Conservation (phyloP, 2,329 filamentous ascomycete species). For the Blumeriella jaapii region DNA sequence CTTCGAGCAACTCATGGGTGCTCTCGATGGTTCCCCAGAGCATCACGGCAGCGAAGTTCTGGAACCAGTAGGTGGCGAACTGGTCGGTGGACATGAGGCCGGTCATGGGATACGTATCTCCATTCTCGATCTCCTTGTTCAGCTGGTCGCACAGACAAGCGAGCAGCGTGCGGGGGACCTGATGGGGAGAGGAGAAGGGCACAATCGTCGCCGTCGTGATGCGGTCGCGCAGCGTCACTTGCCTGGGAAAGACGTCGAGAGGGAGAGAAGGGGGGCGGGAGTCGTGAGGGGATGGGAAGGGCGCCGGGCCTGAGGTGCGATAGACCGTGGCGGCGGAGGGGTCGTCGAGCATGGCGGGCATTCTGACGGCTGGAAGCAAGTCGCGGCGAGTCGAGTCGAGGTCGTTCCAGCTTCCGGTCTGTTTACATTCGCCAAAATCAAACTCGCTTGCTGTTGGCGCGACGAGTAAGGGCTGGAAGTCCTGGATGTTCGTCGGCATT, state of each 20-base stretch:
- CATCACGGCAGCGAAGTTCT: conserved; percentile 62
- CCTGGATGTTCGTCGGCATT: too few species aligned
- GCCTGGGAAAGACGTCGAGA: conserved; percentile 40
- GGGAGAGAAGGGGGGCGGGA: conserved; percentile 33
- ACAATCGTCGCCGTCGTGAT: conserved; percentile 57
- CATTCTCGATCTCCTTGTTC: conserved; percentile 61
- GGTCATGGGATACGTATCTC: conserved; percentile 63
- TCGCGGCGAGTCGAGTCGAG: background rate
- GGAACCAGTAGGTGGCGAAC: conserved; percentile 63
- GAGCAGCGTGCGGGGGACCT: conserved; percentile 50
- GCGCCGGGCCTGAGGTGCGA: conserved; percentile 39
- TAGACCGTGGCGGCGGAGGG: conserved; percentile 43
- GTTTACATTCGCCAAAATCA: conserved; percentile 5
- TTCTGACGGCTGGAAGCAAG: conserved; percentile 22
- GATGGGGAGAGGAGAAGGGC: conserved; percentile 49
- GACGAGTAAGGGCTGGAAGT: background rate
- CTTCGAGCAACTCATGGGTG: conserved; percentile 35
- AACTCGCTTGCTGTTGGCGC: background rate
- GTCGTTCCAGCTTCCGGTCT: conserved; percentile 2
- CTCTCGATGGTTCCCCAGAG: conserved; percentile 51
- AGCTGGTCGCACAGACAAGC: conserved; percentile 54
- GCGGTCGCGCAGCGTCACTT: conserved; percentile 55
- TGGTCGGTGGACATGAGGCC: conserved; percentile 47
- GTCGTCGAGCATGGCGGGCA: conserved; percentile 53
- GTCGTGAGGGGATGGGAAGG: conserved; percentile 39